Percentiles rank a stretch among this genome's conserved stretches.
Conservation (phyloP, 2,329 filamentous ascomycete species). For the Trichoderma pleuroti region DNA sequence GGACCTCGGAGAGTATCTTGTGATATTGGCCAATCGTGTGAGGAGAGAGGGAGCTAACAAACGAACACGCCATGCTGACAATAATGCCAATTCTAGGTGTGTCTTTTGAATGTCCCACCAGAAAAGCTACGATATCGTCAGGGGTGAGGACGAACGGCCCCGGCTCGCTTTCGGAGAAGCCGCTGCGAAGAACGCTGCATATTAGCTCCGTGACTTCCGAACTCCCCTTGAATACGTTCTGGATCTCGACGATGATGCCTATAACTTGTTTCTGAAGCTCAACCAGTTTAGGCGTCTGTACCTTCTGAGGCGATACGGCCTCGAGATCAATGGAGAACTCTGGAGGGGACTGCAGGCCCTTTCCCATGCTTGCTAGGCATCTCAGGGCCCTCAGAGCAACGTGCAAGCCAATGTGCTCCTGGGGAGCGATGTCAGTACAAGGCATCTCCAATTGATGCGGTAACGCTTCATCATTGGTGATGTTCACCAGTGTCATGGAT, state of each 20-base stretch:
- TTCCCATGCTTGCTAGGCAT: slow-evolving; percentile 67
- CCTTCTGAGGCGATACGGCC: slow-evolving; percentile 33
- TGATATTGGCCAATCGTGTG: slow-evolving; percentile 43
- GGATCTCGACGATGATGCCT: slow-evolving; percentile 45
- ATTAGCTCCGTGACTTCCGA: slow-evolving; percentile 69
- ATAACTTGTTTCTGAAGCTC: slow-evolving; percentile 47
- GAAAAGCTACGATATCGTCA: slow-evolving; percentile 61
- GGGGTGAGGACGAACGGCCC: slow-evolving; percentile 76
- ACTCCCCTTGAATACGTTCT: slow-evolving; percentile 52
- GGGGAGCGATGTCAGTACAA: slow-evolving; percentile 31
- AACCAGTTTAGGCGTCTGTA: slow-evolving; percentile 19
- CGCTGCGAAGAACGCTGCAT: slow-evolving; percentile 67
- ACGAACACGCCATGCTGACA: slow-evolving; percentile 67
- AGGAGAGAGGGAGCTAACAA: slow-evolving; percentile 58
- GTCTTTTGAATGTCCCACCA: slow-evolving; percentile 55
- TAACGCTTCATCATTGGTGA: neutral
- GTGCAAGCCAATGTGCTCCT: slow-evolving; percentile 46
- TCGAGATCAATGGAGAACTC: slow-evolving; percentile 69
- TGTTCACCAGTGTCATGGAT: slow-evolving; percentile 25
- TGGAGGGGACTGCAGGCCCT: slow-evolving; percentile 64
- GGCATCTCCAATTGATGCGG: slow-evolving; percentile 17
- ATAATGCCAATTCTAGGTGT: slow-evolving; percentile 66
- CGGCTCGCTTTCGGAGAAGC: slow-evolving; percentile 69
- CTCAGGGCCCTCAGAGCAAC: slow-evolving; percentile 56
- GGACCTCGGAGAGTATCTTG: slow-evolving; percentile 48